Conservation (phyloP, 2,329 filamentous ascomycete genomes). For the Ceratocystis ficicola region DNA sequence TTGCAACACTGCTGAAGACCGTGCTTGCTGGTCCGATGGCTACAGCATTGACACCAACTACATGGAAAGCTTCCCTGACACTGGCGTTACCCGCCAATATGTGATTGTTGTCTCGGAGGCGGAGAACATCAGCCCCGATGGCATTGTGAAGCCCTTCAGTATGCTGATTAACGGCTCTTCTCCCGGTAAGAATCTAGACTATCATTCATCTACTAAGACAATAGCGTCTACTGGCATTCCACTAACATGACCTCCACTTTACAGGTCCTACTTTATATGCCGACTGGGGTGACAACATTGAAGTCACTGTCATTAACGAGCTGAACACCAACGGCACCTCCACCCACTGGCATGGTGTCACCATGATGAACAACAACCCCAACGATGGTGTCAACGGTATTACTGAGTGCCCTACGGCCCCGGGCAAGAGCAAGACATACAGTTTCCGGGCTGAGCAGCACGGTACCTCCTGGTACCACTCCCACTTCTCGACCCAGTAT, state of each 20-base stretch:
- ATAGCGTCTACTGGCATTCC: not conserved
- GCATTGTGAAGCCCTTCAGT: conserved; percentile 23
- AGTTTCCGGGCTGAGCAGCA: conserved; percentile 32
- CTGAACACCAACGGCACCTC: conserved; percentile 38
- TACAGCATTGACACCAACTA: conserved; percentile 28
- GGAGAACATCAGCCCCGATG: conserved; percentile 22
- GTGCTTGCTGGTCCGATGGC: conserved; percentile 25
- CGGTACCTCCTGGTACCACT: conserved; percentile 34
- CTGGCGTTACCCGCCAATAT: conserved; percentile 24
- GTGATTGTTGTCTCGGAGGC: conserved; percentile 23
- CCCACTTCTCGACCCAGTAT: conserved; percentile 48
- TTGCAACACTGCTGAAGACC: conserved; percentile 25
- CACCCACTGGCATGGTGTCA: conserved; percentile 41
- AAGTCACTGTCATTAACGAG: conserved; percentile 55
- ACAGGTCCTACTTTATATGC: conserved; percentile 22
- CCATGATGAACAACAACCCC: conserved; percentile 35
- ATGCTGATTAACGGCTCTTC: conserved; percentile 26
- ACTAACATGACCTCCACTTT: conserved; percentile 7
- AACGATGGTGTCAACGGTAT: conserved; percentile 37
- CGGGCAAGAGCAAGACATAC: conserved; percentile 30
- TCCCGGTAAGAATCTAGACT: conserved; percentile 21
- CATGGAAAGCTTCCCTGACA: conserved; percentile 29
- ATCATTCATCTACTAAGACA: not conserved
- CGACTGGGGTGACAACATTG: conserved; percentile 39
- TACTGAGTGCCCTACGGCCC: conserved; percentile 34